These are phyloP conservation scores for Acanthamoeba rhysodes DNA, from an alignment of 208 protist species.

Conservation along the genomic window DNA sequence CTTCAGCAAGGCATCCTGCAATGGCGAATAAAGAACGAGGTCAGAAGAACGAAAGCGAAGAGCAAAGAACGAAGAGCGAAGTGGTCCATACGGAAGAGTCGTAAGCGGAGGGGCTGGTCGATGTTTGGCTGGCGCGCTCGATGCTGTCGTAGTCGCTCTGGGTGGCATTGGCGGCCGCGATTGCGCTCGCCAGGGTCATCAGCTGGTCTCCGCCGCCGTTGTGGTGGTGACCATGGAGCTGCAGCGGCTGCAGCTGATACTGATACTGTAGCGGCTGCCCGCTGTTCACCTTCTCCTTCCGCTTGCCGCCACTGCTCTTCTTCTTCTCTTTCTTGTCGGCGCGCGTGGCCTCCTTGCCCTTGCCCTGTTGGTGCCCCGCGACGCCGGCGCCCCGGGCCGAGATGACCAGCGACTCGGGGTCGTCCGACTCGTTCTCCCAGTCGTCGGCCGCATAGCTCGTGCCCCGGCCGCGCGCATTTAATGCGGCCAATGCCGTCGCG, in stretches of 20 bases:
- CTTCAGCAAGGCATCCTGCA: background rate
- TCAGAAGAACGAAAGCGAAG: background rate
- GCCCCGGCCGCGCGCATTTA: background rate
- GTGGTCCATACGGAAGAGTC: background rate
- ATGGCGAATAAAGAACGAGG: background rate
- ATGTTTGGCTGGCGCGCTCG: background rate
- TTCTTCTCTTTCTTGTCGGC: constrained; percentile 27
- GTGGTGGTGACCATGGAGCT: background rate
- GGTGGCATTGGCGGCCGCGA: constrained; percentile 20
- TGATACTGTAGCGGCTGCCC: too few relatives aligned
- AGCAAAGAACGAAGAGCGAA: too few relatives aligned
- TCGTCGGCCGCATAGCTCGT: background rate
- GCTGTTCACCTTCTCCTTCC: background rate
- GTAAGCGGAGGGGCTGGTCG: background rate
- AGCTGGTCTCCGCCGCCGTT: background rate
- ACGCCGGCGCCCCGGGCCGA: too few relatives aligned
- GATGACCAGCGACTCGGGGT: background rate
- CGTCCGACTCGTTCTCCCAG: background rate
- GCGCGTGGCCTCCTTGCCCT: constrained; percentile 44
- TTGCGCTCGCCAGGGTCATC: constrained; percentile 11
- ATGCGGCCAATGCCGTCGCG: too few relatives aligned
- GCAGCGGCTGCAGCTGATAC: too few relatives aligned
- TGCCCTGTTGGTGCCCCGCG: background rate
- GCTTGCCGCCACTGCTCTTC: background rate
- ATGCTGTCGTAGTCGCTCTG: background rate